A percentile compares a stretch with the other conserved stretches of the same genome.
Conservation (phyloP, 2,329 filamentous ascomycete species). For the Cercospora zeina region DNA sequence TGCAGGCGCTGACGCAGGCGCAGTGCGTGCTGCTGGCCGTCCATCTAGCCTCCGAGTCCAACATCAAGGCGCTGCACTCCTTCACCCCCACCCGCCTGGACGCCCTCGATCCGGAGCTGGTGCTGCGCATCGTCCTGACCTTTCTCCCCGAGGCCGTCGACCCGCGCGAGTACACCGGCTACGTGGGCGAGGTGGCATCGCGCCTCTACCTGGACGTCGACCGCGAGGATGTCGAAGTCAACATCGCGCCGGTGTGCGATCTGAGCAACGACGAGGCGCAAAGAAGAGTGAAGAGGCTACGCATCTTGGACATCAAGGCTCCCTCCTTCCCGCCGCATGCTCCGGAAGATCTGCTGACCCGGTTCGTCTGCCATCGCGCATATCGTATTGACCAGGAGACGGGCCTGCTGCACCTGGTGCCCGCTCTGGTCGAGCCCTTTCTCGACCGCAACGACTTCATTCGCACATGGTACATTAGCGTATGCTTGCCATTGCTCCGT, state of each 20-base stretch:
- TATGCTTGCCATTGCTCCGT: slow-evolving; percentile 67
- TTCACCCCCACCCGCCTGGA: slow-evolving; percentile 59
- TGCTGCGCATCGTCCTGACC: slow-evolving; percentile 72
- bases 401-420: slow-evolving; percentile 68
- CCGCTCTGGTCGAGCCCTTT: slow-evolving; percentile 68
- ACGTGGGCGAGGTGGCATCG: slow-evolving; percentile 60
- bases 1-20: slow-evolving; percentile 58
- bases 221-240: slow-evolving; percentile 50
- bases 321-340: slow-evolving; percentile 52
- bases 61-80: slow-evolving; percentile 62
- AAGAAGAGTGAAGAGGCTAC: slow-evolving; percentile 64
- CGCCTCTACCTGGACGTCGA: slow-evolving; percentile 48
- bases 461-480: slow-evolving; percentile 68
- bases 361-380: slow-evolving; percentile 68
- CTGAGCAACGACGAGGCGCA: slow-evolving; percentile 64
- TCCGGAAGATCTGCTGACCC: slow-evolving; percentile 57
- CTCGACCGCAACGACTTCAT: slow-evolving; percentile 62
- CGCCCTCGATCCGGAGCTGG: slow-evolving; percentile 62
- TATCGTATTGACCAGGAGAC: slow-evolving; percentile 70
- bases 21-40: slow-evolving; percentile 73
- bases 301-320: slow-evolving; percentile 59
- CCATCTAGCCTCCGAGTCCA: slow-evolving; percentile 65
- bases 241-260: slow-evolving; percentile 57
- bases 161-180: slow-evolving; percentile 62
- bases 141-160: slow-evolving; percentile 72